Base-by-base conservation (phyloP, 139 green algal species). In the Picochlorum sp. region DNA sequence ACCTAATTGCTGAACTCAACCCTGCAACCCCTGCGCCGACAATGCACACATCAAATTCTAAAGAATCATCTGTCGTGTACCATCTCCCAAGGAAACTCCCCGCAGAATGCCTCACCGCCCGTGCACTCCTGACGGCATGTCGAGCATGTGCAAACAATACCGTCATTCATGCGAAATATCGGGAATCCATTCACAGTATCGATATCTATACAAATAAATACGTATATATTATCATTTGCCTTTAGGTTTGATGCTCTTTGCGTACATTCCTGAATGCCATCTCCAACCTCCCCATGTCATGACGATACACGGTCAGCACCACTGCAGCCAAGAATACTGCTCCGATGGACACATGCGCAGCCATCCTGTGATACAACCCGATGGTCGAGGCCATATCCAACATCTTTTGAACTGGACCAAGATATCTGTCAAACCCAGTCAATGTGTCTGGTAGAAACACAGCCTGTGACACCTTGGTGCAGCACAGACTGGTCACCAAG, bases 1-100 rank as follows among this genome's bases (percentile, higher is more conserved):
- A 70, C 1, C 79, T 68, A 21, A 97, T 95, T 10, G 91, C 91
- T 6, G 91, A 87, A 3, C 82, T 77, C 2, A 97, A 67, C 6
- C 91, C 91, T 11, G 91, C 88, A 3, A 91, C 90, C 0, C 91
- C 91, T 7, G 82, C 91, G 2, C 91, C 91, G 4, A 97, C 89
- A 11, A 97, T 83, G 37, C 76, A 78, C 6, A 97, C 77, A 63
- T 97, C 91, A 73, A 87, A 97, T 11, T 41, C 34, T 41, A 41
- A 41, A 41, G 34, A 41, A 41, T 41, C 34, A 41, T 41, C 34
- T 41, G 34, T 41, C 8, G 34, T 41, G 34, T 41, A 41, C 34
- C 34, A 41, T 41, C 34, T 3, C 8, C 34, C 34, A 3, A 11
- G 8, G 34, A 41, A 41, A 41, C 7, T 11, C 34, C 34, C 8